Evolutionary conservation across 2,329 filamentous ascomycete genomes (phyloP), one percentile per base, ranked within the genome.

Genomic region (Neonectria hederae): DNA sequence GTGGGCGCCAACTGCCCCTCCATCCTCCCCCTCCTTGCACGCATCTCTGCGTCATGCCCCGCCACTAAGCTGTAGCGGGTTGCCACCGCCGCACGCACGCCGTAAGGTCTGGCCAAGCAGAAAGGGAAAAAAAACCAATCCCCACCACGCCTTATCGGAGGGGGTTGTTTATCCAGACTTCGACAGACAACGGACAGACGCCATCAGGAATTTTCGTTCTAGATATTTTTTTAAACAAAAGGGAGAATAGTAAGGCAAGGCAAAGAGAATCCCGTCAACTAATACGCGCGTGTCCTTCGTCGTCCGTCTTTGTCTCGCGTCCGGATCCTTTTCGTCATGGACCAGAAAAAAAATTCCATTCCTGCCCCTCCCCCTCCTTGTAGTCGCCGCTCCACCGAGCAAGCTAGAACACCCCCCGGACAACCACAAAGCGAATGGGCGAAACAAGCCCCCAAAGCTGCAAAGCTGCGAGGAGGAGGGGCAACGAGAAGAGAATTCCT

Each of bases 11-110:
- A 28, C 45, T 74, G 63, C 72, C 71, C 72, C 73, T 74, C 72
- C 28, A 28, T 28, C 28, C 63, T 63, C 46, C 69, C 65, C 51
- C 63, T 70, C 66, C 69, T 57, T 24, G 51, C 45, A 43, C 42
- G 55, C 55, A 63, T 32, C 67, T 62, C 67, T 74, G 76, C 74
- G 74, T 76, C 75, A 77, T 76, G 67, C 73, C 71, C 75, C 74
- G 74, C 75, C 67, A 58, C 61, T 72, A 63, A 64, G n/a, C 38
- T 11, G 38, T 42, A 42, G 38, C 38, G 46, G 66, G 55, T 75
- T 70, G 74, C 74, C 74, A 75, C 73, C 71, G 56, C 66, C 69
- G 64, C 69, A 58, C 53, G 14, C 38, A 42, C 38, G 46, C 32
- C 43, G 56, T 63, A 72, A 64, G 71, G 72, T 71, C 71, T 65